Evolutionary conservation across 2,329 filamentous ascomycete species (phyloP), one percentile per base, ranked within the genome.

Genomic region (Fusarium sp.): DNA sequence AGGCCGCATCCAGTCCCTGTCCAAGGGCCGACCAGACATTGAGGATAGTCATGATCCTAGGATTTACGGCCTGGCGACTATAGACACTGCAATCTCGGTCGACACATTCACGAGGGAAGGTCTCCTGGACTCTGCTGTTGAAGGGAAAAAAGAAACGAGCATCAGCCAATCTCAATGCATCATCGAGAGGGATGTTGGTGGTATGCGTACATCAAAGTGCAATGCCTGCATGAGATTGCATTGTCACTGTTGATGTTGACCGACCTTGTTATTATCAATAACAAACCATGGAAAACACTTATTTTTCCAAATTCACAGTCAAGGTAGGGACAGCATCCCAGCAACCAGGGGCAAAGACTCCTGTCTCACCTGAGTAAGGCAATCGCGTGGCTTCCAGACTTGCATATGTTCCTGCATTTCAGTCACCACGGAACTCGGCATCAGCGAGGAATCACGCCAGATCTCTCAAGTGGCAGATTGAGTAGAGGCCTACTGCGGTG

Each of bases 241-340:
- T 43, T 33, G 6, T 18, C 31, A 45, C 43, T 62, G 48, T 31
- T 60, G 24, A 37, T 69, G 62, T 62, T 69, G 59, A 56, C 45
- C 54, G 7, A 11, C 50, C 6, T 64, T 74, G 65, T 75, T 74
- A 58, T 74, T 65, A 45, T 73, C 31, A 48, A 62, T 39, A 29
- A 9, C 20, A 39, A 24, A 60, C 18, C 35, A 52, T 52, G 72
- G 58, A 22, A 62, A 74, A 59, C 72, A 54, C 48, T 52, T 29
- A 9, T 29, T 52, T n/a, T 29, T 29, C 18, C 24, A 52, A 24
- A 27, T 52, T 13, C 31, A 63, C 48, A 41, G 24, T 27, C 52
- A 22, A 27, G 50, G 59, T 52, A 60, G 58, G 31, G 22, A 33
- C 20, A 41, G 29, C 27, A 18, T 27, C 72, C 50, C 65, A 75